Conservation (phyloP, 2,329 filamentous ascomycete genomes). For the Pyrenochaeta sp. region DNA sequence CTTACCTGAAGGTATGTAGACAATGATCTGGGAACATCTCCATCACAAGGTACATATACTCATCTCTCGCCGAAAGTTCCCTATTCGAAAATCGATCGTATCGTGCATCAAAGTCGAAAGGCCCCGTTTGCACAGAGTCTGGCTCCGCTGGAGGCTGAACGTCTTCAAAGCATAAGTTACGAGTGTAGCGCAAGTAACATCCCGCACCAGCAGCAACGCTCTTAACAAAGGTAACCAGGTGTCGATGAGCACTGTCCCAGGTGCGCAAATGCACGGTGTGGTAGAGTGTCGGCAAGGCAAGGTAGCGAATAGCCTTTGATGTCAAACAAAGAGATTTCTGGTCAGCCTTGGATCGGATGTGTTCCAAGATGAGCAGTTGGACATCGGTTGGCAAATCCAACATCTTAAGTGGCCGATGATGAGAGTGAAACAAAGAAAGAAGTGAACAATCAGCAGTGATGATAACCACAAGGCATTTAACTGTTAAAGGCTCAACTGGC, state of each 20-base stretch:
- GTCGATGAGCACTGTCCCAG: not conserved
- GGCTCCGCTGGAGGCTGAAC: not conserved
- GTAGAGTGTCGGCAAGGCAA: constrained; percentile 4
- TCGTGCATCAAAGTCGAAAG: not conserved
- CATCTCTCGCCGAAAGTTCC: not conserved
- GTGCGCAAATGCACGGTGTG: not conserved
- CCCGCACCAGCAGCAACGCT: constrained; percentile 2
- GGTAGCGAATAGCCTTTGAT: not conserved
- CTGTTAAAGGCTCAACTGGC: no score
- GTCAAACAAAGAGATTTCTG: constrained; percentile 7
- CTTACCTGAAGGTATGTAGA: not conserved
- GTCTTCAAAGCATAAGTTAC: constrained; percentile 6
- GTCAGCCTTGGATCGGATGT: not conserved
- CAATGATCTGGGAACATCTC: not conserved
- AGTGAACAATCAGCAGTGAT: no score
- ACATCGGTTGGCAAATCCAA: not conserved
- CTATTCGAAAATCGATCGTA: not conserved
- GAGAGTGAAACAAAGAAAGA: no score
- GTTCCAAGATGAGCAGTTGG: constrained; percentile 1
- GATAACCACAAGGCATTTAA: no score
- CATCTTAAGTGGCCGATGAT: no score
- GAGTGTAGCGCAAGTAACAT: not conserved
- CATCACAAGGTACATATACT: not conserved
- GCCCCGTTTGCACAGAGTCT: not conserved
- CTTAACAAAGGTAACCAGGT: not conserved